Percentiles rank a stretch among this genome's conserved stretches.
Evolutionary conservation across 2,329 filamentous ascomycete species (phyloP).

Genomic region (Ophiocordyceps australis): DNA sequence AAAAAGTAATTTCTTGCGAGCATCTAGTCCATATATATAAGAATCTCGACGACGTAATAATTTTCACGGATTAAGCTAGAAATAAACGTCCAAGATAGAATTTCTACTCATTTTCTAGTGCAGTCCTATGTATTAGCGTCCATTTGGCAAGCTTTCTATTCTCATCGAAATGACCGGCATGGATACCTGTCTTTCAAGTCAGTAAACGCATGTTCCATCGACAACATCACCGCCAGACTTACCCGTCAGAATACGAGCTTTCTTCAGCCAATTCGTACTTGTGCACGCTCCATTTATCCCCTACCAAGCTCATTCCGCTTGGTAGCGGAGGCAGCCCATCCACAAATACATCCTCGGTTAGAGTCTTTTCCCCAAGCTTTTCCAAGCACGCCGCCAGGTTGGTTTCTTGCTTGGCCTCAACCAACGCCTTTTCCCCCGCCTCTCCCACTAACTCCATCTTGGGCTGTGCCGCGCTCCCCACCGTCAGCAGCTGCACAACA

Average conservation of each 20-base stretch:
- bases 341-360: slow-evolving; percentile 47
- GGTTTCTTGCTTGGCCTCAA: slow-evolving; percentile 55
- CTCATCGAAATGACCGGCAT: slow-evolving; percentile 40
- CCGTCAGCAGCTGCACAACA: slow-evolving; percentile 64
- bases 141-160: too few relatives aligned
- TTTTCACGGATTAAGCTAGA: too few relatives aligned
- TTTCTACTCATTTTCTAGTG: slow-evolving; percentile 1
- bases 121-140: slow-evolving; percentile 7
- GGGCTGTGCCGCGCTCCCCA: slow-evolving; percentile 66
- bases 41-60: too few relatives aligned
- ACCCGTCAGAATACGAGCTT: slow-evolving; percentile 54
- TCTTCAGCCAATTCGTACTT: slow-evolving; percentile 47
- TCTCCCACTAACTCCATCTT: slow-evolving; percentile 65
- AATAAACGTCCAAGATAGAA: too few relatives aligned
- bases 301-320: slow-evolving; percentile 40
- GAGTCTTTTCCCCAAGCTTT: slow-evolving; percentile 27
- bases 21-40: too few relatives aligned
- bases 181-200: slow-evolving; percentile 31
- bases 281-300: slow-evolving; percentile 44
- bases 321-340: slow-evolving; percentile 78
- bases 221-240: slow-evolving; percentile 18
- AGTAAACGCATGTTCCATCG: neutral
- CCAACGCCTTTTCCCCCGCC: slow-evolving; percentile 43
- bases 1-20: too few relatives aligned
- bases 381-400: slow-evolving; percentile 60